Percentiles rank a stretch among this genome's conserved stretches.
Evolutionary conservation across 192 early-diverging fungal species (phyloP).

Genomic region (Backusella liffmaniae): DNA sequence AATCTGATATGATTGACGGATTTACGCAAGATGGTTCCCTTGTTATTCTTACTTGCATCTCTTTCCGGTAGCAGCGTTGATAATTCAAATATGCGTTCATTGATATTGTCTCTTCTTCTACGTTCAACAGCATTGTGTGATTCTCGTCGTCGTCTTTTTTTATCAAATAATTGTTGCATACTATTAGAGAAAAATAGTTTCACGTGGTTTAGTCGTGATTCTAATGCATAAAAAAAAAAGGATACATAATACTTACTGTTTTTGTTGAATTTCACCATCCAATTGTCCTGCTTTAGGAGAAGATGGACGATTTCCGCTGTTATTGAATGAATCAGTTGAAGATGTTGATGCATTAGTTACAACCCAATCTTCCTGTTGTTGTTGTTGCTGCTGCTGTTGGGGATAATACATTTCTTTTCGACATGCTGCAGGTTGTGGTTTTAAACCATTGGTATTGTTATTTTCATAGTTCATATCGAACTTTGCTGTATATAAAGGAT

Average conservation of each 20-base stretch:
- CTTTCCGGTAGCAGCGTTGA: conserved; percentile 84
- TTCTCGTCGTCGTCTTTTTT: conserved; percentile 88
- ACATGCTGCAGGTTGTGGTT: neutral
- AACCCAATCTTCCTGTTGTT: neutral
- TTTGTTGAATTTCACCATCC: conserved; percentile 17
- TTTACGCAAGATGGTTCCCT: conserved; percentile 89
- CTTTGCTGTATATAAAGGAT: neutral
- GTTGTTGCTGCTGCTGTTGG: neutral
- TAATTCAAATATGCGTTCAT: conserved; percentile 95
- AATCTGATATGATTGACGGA: conserved; percentile 86
- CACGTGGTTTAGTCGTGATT: conserved; percentile 13
- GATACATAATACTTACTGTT: conserved; percentile 16
- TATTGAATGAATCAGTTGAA: neutral
- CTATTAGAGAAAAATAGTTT: conserved; percentile 14
- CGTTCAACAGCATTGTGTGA: conserved; percentile 98
- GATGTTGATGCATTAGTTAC: conserved; percentile 1
- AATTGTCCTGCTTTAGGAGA: neutral
- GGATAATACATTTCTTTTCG: neutral
- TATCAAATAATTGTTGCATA: conserved; percentile 61
- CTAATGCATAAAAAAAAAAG: neutral
- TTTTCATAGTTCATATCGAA: conserved; percentile 14
- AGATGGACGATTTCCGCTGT: neutral
- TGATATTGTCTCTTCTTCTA: conserved; percentile 95
- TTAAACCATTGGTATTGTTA: neutral
- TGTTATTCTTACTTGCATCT: conserved; percentile 86